Evolutionary conservation across 306 rosid genomes (phyloP).

Genomic region (Vachellia collinsii): DNA sequence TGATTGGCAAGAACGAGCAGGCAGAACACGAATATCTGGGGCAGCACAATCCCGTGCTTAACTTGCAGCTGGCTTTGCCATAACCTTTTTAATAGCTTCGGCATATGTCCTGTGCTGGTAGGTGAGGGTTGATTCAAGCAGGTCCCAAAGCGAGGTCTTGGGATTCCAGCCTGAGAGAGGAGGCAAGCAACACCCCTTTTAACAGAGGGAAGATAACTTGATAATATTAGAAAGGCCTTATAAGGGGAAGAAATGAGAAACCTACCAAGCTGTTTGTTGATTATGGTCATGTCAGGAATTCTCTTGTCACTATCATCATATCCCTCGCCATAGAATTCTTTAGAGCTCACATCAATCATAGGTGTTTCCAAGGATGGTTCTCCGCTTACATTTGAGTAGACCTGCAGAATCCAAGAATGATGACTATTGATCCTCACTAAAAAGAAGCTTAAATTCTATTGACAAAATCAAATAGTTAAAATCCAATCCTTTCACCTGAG

Average conservation of each 20-base stretch:
- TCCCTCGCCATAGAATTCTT: conserved; percentile 91
- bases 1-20: conserved; percentile 34
- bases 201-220: conserved; percentile 6
- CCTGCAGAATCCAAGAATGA: conserved; percentile 47
- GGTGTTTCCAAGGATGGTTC: conserved; percentile 65
- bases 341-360: conserved; percentile 79
- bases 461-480: conserved; percentile 1
- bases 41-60: conserved; percentile 41
- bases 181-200: conserved; percentile 22
- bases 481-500: conserved; percentile 53
- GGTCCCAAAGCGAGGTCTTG: conserved; percentile 86
- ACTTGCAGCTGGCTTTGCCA: conserved; percentile 71
- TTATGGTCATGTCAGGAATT: conserved; percentile 96
- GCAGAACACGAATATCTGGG: conserved; percentile 29
- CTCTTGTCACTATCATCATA: conserved; percentile 94
- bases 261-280: conserved; percentile 86
- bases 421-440: conserved; percentile 1
- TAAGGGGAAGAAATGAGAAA: conserved; percentile 8
- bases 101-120: conserved; percentile 95
- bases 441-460: neutral
- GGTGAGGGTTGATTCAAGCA: conserved; percentile 91
- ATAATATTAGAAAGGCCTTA: neutral
- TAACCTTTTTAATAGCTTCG: conserved; percentile 71
- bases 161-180: conserved; percentile 79
- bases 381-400: conserved; percentile 80